These are phyloP conservation scores for Elsinoe necatrix DNA, from an alignment of 2,329 filamentous ascomycete species.

Conservation along the genomic window DNA sequence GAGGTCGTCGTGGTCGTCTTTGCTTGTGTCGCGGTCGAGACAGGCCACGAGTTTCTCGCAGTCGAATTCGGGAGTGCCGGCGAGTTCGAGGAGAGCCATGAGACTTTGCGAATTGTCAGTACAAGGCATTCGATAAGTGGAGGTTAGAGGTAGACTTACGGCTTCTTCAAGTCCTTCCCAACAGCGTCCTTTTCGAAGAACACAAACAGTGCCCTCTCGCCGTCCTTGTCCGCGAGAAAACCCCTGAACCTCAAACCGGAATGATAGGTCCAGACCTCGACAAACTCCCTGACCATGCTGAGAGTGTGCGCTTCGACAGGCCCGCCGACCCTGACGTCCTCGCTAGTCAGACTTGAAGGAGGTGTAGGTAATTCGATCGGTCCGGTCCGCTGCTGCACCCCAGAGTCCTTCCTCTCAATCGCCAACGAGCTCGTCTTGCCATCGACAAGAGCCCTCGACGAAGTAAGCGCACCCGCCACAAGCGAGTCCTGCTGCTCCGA, in stretches of 20 bases:
- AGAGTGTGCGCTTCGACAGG: neutral
- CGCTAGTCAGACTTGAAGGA: conserved; percentile 6
- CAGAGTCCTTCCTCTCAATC: conserved; percentile 22
- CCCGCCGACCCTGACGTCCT: neutral
- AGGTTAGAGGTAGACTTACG: conserved; percentile 48
- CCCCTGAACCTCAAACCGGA: conserved; percentile 78
- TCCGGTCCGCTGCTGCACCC: neutral
- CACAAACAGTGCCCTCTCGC: conserved; percentile 70
- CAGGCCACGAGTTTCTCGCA: conserved; percentile 74
- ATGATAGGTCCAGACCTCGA: conserved; percentile 79
- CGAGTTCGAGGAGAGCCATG: conserved; percentile 84
- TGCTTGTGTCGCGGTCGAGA: conserved; percentile 59
- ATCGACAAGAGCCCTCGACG: conserved; percentile 19
- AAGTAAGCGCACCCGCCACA: conserved; percentile 65
- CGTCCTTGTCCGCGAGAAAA: conserved; percentile 64
- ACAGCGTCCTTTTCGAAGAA: conserved; percentile 74
- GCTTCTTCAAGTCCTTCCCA: conserved; percentile 73
- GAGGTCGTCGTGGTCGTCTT: conserved; percentile 55
- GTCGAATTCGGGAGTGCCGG: conserved; percentile 59
- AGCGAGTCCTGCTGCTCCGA: conserved; percentile 68
- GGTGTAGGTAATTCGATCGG: conserved; percentile 3
- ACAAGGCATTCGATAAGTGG: conserved; percentile 24
- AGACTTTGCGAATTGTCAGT: conserved; percentile 46
- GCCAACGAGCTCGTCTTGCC: conserved; percentile 11
- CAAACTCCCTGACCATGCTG: conserved; percentile 50